Evolutionary conservation across 192 early-diverging fungal genomes (phyloP).

Genomic region (Gamsiella multidivaricata): DNA sequence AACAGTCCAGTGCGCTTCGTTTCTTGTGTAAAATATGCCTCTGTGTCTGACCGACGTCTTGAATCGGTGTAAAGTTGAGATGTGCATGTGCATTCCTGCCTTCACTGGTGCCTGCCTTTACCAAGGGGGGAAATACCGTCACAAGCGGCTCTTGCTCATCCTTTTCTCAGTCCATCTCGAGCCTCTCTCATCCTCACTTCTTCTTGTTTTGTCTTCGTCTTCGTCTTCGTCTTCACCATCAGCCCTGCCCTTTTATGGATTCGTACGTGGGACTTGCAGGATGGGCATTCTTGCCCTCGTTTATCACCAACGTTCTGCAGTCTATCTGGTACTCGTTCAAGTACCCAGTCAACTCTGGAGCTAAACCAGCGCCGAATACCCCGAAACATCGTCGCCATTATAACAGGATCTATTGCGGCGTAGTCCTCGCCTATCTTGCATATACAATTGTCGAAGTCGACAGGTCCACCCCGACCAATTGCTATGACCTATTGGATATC

Average conservation of each 20-base stretch:
- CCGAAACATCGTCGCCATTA: slow-evolving; percentile 51
- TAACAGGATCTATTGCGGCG: slow-evolving; percentile 55
- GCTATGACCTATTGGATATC: slow-evolving; percentile 54
- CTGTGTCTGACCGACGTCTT: too few relatives aligned
- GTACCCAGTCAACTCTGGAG: slow-evolving; percentile 49
- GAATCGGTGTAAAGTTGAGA: too few relatives aligned
- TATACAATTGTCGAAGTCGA: slow-evolving; percentile 58
- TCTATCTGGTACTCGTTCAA: slow-evolving; percentile 51
- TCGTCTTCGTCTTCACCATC: too few relatives aligned
- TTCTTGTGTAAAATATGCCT: too few relatives aligned
- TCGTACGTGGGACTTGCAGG: slow-evolving; percentile 42
- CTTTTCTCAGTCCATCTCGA: too few relatives aligned
- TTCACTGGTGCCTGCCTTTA: too few relatives aligned
- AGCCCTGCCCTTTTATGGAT: slow-evolving; percentile 43
- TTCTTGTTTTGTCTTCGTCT: background rate
- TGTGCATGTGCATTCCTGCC: too few relatives aligned
- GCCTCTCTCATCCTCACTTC: background rate
- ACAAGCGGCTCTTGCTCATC: too few relatives aligned
- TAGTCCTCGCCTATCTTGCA: slow-evolving; percentile 53
- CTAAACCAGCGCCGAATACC: slow-evolving; percentile 50
- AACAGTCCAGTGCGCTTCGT: too few relatives aligned
- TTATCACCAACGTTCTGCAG: slow-evolving; percentile 55
- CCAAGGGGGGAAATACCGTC: too few relatives aligned
- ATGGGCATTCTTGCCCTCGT: slow-evolving; percentile 53
- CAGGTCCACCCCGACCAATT: slow-evolving; percentile 36